Percentiles rank a stretch among this genome's conserved stretches.
Conservation (phyloP, 2,329 filamentous ascomycete genomes). For the Fusarium heterosporum region DNA sequence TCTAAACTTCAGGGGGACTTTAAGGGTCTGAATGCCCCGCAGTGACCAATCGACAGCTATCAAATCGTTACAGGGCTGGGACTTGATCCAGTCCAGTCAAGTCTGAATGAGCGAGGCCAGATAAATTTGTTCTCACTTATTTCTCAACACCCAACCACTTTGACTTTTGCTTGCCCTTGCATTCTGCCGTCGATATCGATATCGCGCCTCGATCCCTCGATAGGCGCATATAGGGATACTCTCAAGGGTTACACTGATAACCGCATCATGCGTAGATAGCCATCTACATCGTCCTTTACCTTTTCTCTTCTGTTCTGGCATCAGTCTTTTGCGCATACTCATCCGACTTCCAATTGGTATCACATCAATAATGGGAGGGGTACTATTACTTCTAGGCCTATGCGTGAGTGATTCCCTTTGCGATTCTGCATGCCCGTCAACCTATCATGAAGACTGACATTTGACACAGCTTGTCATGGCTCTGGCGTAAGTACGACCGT, state of each 20-base stretch:
- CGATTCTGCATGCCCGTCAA: background rate
- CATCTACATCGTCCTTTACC: constrained; percentile 4
- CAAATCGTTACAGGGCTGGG: constrained; percentile 41
- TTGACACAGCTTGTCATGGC: constrained; percentile 65
- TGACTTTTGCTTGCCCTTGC: constrained; percentile 18
- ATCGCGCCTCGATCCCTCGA: constrained; percentile 14
- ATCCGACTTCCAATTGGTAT: constrained; percentile 25
- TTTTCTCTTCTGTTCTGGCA: constrained; percentile 20
- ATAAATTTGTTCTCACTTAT: constrained; percentile 41
- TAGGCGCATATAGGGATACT: constrained; percentile 13
- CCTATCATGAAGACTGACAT: constrained; percentile 39
- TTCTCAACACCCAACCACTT: constrained; percentile 35
- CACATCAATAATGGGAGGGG: constrained; percentile 53
- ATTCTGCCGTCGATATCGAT: constrained; percentile 6
- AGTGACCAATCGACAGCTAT: constrained; percentile 42
- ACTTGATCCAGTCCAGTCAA: constrained; percentile 18
- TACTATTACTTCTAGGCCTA: constrained; percentile 56
- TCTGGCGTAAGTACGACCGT: constrained; percentile 61
- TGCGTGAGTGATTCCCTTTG: constrained; percentile 51
- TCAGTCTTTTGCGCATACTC: constrained; percentile 25
- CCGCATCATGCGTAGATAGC: constrained; percentile 45
- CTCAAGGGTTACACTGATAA: constrained; percentile 5
- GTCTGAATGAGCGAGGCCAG: constrained; percentile 32
- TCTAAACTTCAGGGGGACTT: constrained; percentile 17
- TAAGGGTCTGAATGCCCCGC: constrained; percentile 40